Base-by-base conservation (phyloP, 2,329 filamentous ascomycete genomes). In the Cercospora janseana region DNA sequence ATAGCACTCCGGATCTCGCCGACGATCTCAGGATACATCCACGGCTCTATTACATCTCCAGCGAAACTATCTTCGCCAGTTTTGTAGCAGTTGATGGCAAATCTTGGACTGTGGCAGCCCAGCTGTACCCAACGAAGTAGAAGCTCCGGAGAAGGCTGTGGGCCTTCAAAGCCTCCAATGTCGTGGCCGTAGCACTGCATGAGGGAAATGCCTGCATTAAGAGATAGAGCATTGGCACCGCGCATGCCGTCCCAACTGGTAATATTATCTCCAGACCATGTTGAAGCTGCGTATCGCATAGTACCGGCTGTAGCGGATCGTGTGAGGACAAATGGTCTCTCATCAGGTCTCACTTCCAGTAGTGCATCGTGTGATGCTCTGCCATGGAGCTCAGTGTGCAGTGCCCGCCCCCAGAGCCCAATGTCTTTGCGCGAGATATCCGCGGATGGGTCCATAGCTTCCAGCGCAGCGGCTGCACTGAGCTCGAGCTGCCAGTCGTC, bases 11-110 rank as follows among this genome's bases (percentile, higher is more conserved):
- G 78, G 10, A 88, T 72, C 1, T 84, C 67, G 0, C 78, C 79
- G 0, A 82, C 82, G 21, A 82, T 81, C 27, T 83, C 78, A 0
- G 83, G 82, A 61, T 88, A 86, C 83, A 88, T 87, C 83, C 84
- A 88, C 0, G 85, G 86, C 69, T 88, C 85, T 51, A 88, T 88
- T 0, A 88, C 84, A 27, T 86, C 85, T 6, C 85, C 85, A 18
- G 86, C 75, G 0, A 74, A 73, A 60, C 83, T 87, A 66, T 88
- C 81, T 1, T 78, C 71, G 0, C 78, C 79, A 0, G 86, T 88
- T 70, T 88, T 88, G 78, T 85, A 88, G 67, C 85, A 88, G 67
- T 88, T 88, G 71, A 88, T 88, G 8, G 85, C 82, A 60, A 88
- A 88, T 0, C 85, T 80, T 0, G 82, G 78, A 1, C 83, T 85